Evolutionary conservation across 768 basidiomycete genomes (phyloP).

Genomic region (Lentinula edodes): DNA sequence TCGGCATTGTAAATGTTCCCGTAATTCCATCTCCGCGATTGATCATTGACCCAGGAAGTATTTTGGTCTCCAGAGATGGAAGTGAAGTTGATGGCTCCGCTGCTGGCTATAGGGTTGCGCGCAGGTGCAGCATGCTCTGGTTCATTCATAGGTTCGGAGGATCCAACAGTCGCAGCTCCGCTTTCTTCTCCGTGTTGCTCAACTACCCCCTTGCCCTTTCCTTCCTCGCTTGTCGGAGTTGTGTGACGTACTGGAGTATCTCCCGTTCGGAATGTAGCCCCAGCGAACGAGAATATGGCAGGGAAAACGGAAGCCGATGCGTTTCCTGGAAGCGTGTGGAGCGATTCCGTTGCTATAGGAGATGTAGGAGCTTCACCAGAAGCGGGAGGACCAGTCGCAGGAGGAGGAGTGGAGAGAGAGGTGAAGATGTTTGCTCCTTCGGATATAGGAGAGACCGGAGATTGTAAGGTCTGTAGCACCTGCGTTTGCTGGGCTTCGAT

Average conservation of each 20-base stretch:
- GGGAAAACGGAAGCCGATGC: neutral
- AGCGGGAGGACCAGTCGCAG: neutral
- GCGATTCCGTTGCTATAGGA: neutral
- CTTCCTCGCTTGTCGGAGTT: neutral
- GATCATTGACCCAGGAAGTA: neutral
- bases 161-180: neutral
- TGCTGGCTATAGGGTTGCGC: neutral
- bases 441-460: neutral
- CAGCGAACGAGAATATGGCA: neutral
- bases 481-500: neutral
- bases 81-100: slow-evolving; percentile 1
- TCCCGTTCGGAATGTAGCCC: neutral
- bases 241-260: neutral
- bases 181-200: neutral
- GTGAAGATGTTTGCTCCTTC: neutral
- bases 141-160: neutral
- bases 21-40: neutral
- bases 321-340: neutral
- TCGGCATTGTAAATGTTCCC: neutral
- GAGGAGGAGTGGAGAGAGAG: neutral
- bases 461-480: neutral
- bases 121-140: neutral
- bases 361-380: neutral
- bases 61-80: neutral
- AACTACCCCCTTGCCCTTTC: neutral